phyloP scores from a whole-genome alignment of 78 protist species.

The Speleostelium caveatum region DNA sequence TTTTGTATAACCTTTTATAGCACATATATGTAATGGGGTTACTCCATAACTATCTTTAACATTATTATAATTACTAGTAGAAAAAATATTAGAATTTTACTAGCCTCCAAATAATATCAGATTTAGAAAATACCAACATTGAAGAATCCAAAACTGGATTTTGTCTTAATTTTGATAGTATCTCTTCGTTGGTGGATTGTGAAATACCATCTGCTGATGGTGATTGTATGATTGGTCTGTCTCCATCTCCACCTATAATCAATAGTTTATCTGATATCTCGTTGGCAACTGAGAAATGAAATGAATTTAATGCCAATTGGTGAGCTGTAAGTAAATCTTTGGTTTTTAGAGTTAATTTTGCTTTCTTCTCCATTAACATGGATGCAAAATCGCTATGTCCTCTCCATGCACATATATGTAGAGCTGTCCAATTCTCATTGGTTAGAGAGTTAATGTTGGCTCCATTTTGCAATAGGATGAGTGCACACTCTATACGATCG shows the following conservation, averaged over 20 bases:
- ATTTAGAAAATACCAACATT: neutral
- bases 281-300: constrained; percentile 48
- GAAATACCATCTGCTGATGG: neutral
- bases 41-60: constrained; percentile 57
- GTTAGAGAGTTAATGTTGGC: constrained; percentile 59
- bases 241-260: constrained; percentile 41
- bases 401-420: constrained; percentile 72
- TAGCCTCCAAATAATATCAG: neutral
- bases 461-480: constrained; percentile 31
- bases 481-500: constrained; percentile 73
- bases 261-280: constrained; percentile 48
- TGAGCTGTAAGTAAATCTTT: constrained; percentile 51
- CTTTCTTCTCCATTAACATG: constrained; percentile 63
- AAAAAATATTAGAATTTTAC: neutral
- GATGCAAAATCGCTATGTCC: constrained; percentile 62
- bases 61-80: constrained; percentile 15
- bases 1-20: constrained; percentile 6
- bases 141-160: constrained; percentile 2
- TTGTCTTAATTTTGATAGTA: constrained; percentile 19
- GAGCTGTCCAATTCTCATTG: constrained; percentile 68
- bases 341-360: constrained; percentile 32
- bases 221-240: neutral
- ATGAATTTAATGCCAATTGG: constrained; percentile 56
- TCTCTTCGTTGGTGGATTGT: constrained; percentile 16
- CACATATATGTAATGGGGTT: constrained; percentile 54